Conservation (phyloP, 2,329 filamentous ascomycete species). For the Botryotinia narcissicola region DNA sequence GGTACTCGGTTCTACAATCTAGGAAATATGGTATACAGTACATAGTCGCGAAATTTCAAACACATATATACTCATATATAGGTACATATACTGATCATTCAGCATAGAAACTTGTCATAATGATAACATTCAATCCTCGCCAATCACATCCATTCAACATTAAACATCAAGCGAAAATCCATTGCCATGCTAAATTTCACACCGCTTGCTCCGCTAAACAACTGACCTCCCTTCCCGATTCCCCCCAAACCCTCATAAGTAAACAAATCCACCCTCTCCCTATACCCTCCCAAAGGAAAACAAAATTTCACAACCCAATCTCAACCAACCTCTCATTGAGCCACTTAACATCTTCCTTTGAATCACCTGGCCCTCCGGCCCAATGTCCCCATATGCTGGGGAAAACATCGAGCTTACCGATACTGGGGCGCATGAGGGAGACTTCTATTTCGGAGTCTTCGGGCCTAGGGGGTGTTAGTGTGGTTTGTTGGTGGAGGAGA, state of each 20-base stretch:
- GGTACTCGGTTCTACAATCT: not conserved
- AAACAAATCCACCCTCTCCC: not conserved
- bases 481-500: no score
- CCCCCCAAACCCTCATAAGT: not conserved
- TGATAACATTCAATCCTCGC: no score
- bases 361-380: conserved; percentile 70
- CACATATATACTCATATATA: not conserved
- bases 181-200: not conserved
- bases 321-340: conserved; percentile 51
- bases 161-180: not conserved
- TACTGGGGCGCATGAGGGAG: conserved; percentile 55
- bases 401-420: conserved; percentile 54
- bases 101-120: not conserved
- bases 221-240: not conserved
- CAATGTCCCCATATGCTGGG: conserved; percentile 66
- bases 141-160: not conserved
- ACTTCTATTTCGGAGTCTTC: conserved; percentile 78
- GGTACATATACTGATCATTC: not conserved
- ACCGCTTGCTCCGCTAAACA: not conserved
- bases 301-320: conserved; percentile 27
- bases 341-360: conserved; percentile 68
- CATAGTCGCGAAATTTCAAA: not conserved
- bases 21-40: not conserved
- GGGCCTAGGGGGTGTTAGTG: conserved; percentile 46
- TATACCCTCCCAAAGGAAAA: rapidly evolving